Conservation (phyloP, 495 filamentous ascomycete genomes). For the Neurospora sp. region DNA sequence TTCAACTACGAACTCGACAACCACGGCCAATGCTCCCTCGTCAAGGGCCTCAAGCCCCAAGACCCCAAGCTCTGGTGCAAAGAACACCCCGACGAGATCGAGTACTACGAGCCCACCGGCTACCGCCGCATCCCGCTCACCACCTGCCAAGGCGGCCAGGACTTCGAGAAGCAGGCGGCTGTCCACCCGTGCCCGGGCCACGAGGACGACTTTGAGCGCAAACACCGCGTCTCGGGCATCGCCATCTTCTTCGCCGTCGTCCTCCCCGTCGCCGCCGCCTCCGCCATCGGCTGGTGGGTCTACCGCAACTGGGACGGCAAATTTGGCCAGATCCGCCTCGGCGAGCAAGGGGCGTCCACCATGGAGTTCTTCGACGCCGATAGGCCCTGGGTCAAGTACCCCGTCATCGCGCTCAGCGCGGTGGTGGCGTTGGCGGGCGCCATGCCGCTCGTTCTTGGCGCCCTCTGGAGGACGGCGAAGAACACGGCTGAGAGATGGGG, state of each 20-base stretch:
- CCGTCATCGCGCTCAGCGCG: constrained; percentile 50
- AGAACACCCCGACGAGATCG: constrained; percentile 50
- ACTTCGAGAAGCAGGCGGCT: constrained; percentile 53
- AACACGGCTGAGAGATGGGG: constrained; percentile 36
- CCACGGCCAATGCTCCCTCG: constrained; percentile 66
- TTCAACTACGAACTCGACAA: constrained; percentile 80
- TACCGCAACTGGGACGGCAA: constrained; percentile 80
- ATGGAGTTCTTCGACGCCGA: constrained; percentile 46
- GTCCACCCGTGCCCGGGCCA: constrained; percentile 59
- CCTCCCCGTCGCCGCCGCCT: constrained; percentile 58
- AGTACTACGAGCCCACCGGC: constrained; percentile 76
- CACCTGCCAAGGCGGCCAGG: constrained; percentile 66
- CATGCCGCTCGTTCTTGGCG: constrained; percentile 57
- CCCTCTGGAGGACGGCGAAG: constrained; percentile 54
- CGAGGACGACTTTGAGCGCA: constrained; percentile 64
- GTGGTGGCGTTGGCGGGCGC: constrained; percentile 72
- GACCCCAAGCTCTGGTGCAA: constrained; percentile 56
- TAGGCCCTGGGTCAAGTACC: constrained; percentile 62
- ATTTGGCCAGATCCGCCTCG: constrained; percentile 81
- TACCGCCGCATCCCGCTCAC: constrained; percentile 86
- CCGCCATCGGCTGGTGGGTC: constrained; percentile 70
- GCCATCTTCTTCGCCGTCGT: constrained; percentile 78
- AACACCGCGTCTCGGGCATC: constrained; percentile 54
- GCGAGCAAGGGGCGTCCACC: constrained; percentile 41
- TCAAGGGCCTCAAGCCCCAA: constrained; percentile 56